phyloP scores from a whole-genome alignment of 2,329 filamentous ascomycete genomes.

The Hawksworthiomyces lignivorus region DNA sequence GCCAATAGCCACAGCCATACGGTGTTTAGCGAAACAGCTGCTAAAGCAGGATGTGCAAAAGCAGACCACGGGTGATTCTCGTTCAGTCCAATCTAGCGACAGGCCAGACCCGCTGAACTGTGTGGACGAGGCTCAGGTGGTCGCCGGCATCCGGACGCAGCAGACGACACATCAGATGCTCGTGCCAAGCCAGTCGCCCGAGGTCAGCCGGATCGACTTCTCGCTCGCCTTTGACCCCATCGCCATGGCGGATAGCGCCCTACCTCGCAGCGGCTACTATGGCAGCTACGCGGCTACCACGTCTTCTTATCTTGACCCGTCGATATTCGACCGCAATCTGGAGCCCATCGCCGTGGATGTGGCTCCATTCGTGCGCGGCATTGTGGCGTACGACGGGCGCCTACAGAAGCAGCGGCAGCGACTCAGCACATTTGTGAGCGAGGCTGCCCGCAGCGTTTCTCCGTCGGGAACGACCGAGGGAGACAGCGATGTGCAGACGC shows the following conservation, averaged over 20 bases:
- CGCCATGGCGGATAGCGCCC: slow-evolving; percentile 34
- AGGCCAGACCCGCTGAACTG: slow-evolving; percentile 12
- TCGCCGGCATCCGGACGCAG: slow-evolving; percentile 30
- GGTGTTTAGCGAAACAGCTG: slow-evolving; percentile 23
- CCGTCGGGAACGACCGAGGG: slow-evolving; percentile 23
- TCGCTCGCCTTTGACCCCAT: slow-evolving; percentile 55
- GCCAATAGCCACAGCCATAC: slow-evolving; percentile 26
- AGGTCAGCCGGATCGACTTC: slow-evolving; percentile 43
- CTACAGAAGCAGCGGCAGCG: slow-evolving; percentile 59
- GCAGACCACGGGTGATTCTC: no score
- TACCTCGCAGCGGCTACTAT: not conserved
- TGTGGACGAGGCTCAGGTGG: slow-evolving; percentile 26
- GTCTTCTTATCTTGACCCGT: slow-evolving; percentile 49
- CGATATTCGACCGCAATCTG: slow-evolving; percentile 68
- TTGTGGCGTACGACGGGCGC: slow-evolving; percentile 66
- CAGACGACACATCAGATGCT: slow-evolving; percentile 30
- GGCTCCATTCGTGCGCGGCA: slow-evolving; percentile 82
- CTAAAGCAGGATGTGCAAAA: no score
- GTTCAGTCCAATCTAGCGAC: no score
- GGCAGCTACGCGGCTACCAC: slow-evolving; percentile 20
- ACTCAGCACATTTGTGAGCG: slow-evolving; percentile 46
- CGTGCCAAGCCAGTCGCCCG: slow-evolving; percentile 12
- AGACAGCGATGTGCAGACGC: not conserved
- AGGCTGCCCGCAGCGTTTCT: slow-evolving; percentile 19
- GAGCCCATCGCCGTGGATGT: slow-evolving; percentile 64